Evolutionary conservation across 208 protist genomes (phyloP).

Genomic region (Leishmania lainsoni): DNA sequence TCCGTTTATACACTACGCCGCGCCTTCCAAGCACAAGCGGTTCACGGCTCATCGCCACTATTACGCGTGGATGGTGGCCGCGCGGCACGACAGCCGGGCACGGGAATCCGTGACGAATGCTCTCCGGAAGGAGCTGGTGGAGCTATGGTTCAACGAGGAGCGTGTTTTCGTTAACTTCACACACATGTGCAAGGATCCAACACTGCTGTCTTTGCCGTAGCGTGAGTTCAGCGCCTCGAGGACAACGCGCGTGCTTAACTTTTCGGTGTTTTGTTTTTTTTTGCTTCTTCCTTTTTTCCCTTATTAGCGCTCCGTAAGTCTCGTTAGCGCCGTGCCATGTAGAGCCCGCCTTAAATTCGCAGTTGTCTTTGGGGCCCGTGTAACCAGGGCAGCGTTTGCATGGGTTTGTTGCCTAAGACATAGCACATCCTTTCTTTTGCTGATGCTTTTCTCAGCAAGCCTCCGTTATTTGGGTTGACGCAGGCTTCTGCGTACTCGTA

Average conservation of each 20-base stretch:
- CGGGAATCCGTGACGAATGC: slow-evolving; percentile 12
- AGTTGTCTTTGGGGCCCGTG: not conserved
- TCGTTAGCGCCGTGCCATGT: not conserved
- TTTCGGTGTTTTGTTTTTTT: not conserved
- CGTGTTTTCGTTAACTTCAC: slow-evolving; percentile 24
- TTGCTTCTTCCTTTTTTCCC: not conserved
- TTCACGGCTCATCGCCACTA: slow-evolving; percentile 25
- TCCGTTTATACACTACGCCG: slow-evolving; percentile 37
- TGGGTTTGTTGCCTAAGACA: not conserved
- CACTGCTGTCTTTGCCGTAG: slow-evolving; percentile 1
- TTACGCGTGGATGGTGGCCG: slow-evolving; percentile 35
- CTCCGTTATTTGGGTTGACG: too few species aligned
- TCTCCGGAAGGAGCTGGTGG: slow-evolving; percentile 31
- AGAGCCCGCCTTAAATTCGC: not conserved
- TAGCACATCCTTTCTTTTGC: not conserved
- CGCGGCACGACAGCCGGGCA: slow-evolving; percentile 26
- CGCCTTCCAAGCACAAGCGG: slow-evolving; percentile 23
- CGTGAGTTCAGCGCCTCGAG: not conserved
- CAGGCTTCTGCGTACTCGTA: not conserved
- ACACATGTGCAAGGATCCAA: slow-evolving; percentile 33
- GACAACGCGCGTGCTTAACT: not conserved
- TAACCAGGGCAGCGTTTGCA: not conserved
- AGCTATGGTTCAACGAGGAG: slow-evolving; percentile 26
- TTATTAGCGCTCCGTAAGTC: not conserved
- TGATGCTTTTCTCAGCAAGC: not conserved